Percentiles rank a stretch among this genome's conserved stretches.
These are phyloP conservation scores for Rhizophagus prolifer DNA, from an alignment of 192 early-diverging fungal species.

Conservation along the genomic window DNA sequence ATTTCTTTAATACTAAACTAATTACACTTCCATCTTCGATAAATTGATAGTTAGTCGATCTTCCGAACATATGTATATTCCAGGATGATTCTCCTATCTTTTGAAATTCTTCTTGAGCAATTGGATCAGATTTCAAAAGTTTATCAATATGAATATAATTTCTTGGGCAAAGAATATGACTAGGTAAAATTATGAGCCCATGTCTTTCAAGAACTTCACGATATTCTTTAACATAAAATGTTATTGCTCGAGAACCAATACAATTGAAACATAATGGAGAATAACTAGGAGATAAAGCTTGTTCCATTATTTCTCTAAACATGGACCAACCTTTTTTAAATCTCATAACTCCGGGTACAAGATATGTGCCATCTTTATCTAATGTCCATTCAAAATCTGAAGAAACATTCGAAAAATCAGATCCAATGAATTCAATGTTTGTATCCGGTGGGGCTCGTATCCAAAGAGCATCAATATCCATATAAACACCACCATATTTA, in stretches of 20 bases:
- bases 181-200: conserved; percentile 48
- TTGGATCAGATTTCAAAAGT: conserved; percentile 36
- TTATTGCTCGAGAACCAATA: conserved; percentile 56
- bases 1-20: conserved; percentile 44
- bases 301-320: conserved; percentile 55
- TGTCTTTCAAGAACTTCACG: conserved; percentile 41
- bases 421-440: conserved; percentile 56
- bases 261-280: conserved; percentile 58
- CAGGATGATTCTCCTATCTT: conserved; percentile 41
- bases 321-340: conserved; percentile 54
- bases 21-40: conserved; percentile 53
- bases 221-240: conserved; percentile 51
- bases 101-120: conserved; percentile 42
- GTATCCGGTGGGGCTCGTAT: conserved; percentile 50
- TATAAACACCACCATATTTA: conserved; percentile 62
- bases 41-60: conserved; percentile 50
- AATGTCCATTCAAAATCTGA: conserved; percentile 52
- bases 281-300: conserved; percentile 49
- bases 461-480: conserved; percentile 67
- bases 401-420: conserved; percentile 47
- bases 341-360: conserved; percentile 58
- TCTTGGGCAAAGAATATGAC: conserved; percentile 47
- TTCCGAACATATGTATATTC: conserved; percentile 58
- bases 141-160: conserved; percentile 50
- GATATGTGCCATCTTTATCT: conserved; percentile 50